phyloP scores from a whole-genome alignment of 1,139 yeast species.

The Kurtzmaniella quercitrusa region DNA sequence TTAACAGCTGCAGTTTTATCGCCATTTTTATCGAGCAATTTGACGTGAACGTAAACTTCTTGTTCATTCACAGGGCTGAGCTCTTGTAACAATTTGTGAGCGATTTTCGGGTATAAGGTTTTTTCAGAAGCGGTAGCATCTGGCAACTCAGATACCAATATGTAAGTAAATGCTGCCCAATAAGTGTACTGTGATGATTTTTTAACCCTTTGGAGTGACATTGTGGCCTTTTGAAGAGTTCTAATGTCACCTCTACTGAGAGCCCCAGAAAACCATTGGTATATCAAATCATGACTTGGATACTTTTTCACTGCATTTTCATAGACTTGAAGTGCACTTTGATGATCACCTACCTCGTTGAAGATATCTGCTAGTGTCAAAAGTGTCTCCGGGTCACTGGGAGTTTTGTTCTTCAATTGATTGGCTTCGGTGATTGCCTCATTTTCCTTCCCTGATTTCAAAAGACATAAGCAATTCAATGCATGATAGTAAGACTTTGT shows the following conservation, averaged over 20 bases:
- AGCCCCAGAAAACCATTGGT: slow-evolving; percentile 47
- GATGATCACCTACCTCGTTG: slow-evolving; percentile 26
- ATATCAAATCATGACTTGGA: slow-evolving; percentile 42
- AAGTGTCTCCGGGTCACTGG: slow-evolving; percentile 54
- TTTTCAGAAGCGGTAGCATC: slow-evolving; percentile 17
- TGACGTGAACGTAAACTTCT: slow-evolving; percentile 53
- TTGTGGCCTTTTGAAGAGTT: slow-evolving; percentile 44
- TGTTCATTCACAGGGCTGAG: slow-evolving; percentile 49
- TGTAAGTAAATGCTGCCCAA: slow-evolving; percentile 48
- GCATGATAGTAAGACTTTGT: slow-evolving; percentile 51
- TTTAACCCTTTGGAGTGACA: slow-evolving; percentile 32
- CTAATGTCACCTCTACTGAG: slow-evolving; percentile 33
- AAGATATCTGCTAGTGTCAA: slow-evolving; percentile 43
- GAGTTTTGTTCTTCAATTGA: slow-evolving; percentile 40
- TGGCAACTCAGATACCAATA: slow-evolving; percentile 21
- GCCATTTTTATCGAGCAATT: slow-evolving; percentile 36
- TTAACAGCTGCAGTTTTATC: slow-evolving; percentile 25
- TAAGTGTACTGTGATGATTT: slow-evolving; percentile 29
- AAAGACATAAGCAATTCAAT: slow-evolving; percentile 41
- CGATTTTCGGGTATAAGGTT: slow-evolving; percentile 52
- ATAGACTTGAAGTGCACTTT: slow-evolving; percentile 41
- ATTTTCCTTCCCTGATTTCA: slow-evolving; percentile 37
- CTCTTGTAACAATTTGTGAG: slow-evolving; percentile 47
- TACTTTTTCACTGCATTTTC: slow-evolving; percentile 56
- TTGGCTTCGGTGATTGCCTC: slow-evolving; percentile 43